A percentile compares a stretch with the other conserved stretches of the same genome.
phyloP scores from a whole-genome alignment of 1,139 yeast genomes.

The Kodamaea ohmeri region DNA sequence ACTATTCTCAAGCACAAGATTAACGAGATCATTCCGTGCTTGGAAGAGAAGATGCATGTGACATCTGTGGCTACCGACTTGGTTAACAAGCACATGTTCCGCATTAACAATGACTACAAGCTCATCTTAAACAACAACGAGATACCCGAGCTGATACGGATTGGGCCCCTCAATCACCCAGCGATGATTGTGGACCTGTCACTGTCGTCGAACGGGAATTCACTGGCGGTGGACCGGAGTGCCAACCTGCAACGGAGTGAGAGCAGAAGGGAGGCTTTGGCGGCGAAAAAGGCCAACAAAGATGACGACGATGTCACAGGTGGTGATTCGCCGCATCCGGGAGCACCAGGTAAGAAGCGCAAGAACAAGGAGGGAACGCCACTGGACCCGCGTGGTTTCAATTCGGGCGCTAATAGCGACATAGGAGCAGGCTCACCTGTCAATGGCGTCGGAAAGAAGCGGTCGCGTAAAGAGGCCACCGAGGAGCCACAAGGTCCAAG shows the following conservation, averaged over 20 bases:
- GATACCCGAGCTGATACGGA: conserved; percentile 60
- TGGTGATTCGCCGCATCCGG: conserved; percentile 4
- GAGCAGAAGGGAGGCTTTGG: conserved; percentile 86
- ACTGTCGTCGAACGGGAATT: conserved; percentile 19
- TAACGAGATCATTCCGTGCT: conserved; percentile 81
- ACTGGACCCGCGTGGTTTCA: conserved; percentile 4
- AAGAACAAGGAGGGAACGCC: conserved; percentile 22
- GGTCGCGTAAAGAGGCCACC: conserved; percentile 9
- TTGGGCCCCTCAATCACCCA: conserved; percentile 84
- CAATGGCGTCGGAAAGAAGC: conserved; percentile 14
- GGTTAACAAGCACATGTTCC: conserved; percentile 60
- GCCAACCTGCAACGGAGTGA: conserved; percentile 76
- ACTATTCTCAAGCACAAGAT: conserved; percentile 44
- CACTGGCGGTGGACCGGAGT: conserved; percentile 44
- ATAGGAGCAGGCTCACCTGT: conserved; percentile 16
- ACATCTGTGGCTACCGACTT: conserved; percentile 88
- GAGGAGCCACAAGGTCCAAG: conserved; percentile 6
- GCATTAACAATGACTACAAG: conserved; percentile 77
- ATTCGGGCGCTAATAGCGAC: conserved; percentile 8
- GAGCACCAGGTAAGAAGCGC: conserved; percentile 25
- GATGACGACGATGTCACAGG: conserved; percentile 38
- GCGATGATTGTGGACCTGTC: conserved; percentile 68
- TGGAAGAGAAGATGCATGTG: conserved; percentile 97
- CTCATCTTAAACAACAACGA: conserved; percentile 71
- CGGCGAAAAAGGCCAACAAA: conserved; percentile 68